Evolutionary conservation across 2,329 filamentous ascomycete species (phyloP).

Genomic region (Lecanicillium sp.): DNA sequence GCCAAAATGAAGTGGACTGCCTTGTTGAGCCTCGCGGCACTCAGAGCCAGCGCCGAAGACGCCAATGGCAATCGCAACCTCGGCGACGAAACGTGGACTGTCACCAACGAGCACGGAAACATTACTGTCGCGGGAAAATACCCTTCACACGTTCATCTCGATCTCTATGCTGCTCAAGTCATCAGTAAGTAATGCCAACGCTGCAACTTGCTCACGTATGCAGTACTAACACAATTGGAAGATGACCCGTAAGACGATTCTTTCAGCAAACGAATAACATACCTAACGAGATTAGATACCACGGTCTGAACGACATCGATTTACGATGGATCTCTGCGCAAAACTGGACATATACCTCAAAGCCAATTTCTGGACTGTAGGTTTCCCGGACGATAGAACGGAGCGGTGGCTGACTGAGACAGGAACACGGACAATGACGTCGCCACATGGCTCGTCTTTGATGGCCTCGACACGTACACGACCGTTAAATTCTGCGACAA

Average conservation of each 20-base stretch:
- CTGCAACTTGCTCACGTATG: neutral
- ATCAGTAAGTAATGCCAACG: constrained; percentile 38
- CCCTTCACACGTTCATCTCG: constrained; percentile 54
- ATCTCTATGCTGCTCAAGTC: constrained; percentile 46
- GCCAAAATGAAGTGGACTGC: too few species aligned
- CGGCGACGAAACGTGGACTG: neutral
- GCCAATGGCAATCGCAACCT: neutral
- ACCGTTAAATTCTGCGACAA: constrained; percentile 49
- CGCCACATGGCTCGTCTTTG: constrained; percentile 51
- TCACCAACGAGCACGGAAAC: constrained; percentile 12
- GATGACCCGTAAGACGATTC: constrained; percentile 1
- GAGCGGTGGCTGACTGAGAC: constrained; percentile 3
- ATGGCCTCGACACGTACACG: constrained; percentile 57
- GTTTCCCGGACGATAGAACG: constrained; percentile 27
- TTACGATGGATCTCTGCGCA: constrained; percentile 47
- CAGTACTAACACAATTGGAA: neutral
- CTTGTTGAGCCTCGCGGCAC: too few species aligned
- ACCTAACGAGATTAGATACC: constrained; percentile 32
- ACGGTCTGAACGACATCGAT: constrained; percentile 53
- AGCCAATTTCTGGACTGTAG: constrained; percentile 5
- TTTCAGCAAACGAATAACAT: too few species aligned
- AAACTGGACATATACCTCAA: constrained; percentile 57
- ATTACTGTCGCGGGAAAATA: constrained; percentile 43
- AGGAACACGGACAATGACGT: constrained; percentile 21
- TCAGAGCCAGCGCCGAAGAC: too few species aligned